Evolutionary conservation across 1,284 basidiomycete species (phyloP).

Genomic region (Violaceomyces palustris): DNA sequence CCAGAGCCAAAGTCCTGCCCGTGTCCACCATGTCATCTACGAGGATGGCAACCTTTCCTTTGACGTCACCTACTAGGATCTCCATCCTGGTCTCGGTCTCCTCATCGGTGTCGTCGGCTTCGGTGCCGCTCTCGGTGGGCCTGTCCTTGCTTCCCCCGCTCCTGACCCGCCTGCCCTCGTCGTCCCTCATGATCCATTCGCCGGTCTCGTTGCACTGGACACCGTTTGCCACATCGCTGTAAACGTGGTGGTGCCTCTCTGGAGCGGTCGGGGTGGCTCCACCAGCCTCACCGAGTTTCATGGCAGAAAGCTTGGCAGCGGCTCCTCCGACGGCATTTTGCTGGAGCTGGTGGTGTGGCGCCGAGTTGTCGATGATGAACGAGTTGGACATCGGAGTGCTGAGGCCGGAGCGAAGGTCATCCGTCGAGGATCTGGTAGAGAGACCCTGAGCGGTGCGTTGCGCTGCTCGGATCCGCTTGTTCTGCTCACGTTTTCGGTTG

Average conservation of each 20-base stretch:
- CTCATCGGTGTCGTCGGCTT: slow-evolving; percentile 35
- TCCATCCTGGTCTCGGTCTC: slow-evolving; percentile 66
- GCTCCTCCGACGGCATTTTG: slow-evolving; percentile 8
- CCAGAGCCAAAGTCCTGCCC: slow-evolving; percentile 78
- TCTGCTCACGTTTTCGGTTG: slow-evolving; percentile 58
- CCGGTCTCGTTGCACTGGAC: slow-evolving; percentile 54
- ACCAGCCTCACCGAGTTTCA: slow-evolving; percentile 13
- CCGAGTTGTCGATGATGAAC: slow-evolving; percentile 20
- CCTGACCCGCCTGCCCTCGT: slow-evolving; percentile 39
- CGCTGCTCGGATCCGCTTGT: slow-evolving; percentile 36
- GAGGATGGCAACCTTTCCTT: slow-evolving; percentile 80
- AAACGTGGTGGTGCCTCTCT: no score
- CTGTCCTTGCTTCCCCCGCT: slow-evolving; percentile 26
- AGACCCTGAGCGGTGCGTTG: slow-evolving; percentile 18
- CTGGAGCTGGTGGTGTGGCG: slow-evolving; percentile 1
- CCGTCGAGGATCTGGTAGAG: slow-evolving; percentile 20
- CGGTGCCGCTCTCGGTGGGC: slow-evolving; percentile 4
- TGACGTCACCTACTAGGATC: slow-evolving; percentile 92
- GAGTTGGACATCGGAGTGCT: slow-evolving; percentile 40
- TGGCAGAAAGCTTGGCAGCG: slow-evolving; percentile 20
- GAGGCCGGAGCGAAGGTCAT: slow-evolving; percentile 32
- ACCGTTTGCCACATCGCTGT: slow-evolving; percentile 47
- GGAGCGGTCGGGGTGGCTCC: slow-evolving; percentile 9
- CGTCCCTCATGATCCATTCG: slow-evolving; percentile 50
- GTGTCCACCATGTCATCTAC: slow-evolving; percentile 99